These are phyloP conservation scores for Sclerotiophoma versabilis DNA, from an alignment of 2,329 filamentous ascomycete species.

Conservation along the genomic window DNA sequence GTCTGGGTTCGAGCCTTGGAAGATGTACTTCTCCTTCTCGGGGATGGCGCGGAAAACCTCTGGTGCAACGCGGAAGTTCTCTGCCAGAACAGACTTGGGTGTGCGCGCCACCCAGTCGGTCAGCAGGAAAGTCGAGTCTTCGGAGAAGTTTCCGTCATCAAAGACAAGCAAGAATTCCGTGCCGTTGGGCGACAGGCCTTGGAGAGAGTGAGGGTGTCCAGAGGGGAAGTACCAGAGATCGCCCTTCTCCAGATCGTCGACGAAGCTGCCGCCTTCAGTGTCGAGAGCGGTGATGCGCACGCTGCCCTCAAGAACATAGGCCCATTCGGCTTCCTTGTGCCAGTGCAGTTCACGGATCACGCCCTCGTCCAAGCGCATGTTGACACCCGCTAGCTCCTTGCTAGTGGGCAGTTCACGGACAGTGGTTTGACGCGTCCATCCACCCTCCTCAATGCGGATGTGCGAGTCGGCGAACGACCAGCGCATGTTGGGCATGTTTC, in stretches of 20 bases:
- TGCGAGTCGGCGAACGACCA: slow-evolving; percentile 64
- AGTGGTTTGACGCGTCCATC: slow-evolving; percentile 79
- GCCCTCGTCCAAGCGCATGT: slow-evolving; percentile 77
- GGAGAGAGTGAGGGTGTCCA: slow-evolving; percentile 78
- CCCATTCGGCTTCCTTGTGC: slow-evolving; percentile 84
- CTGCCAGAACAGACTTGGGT: slow-evolving; percentile 72
- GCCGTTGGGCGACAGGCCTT: slow-evolving; percentile 72
- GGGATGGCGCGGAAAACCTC: slow-evolving; percentile 75
- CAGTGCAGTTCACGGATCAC: slow-evolving; percentile 81
- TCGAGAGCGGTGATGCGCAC: slow-evolving; percentile 77
- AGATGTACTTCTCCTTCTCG: slow-evolving; percentile 75
- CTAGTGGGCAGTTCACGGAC: slow-evolving; percentile 69
- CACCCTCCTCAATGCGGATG: slow-evolving; percentile 68
- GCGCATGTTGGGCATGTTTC: slow-evolving; percentile 73
- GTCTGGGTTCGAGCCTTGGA: slow-evolving; percentile 71
- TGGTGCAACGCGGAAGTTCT: slow-evolving; percentile 77
- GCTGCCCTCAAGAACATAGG: slow-evolving; percentile 73
- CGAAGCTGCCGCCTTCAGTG: slow-evolving; percentile 76
- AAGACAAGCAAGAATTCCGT: slow-evolving; percentile 71
- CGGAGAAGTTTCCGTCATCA: slow-evolving; percentile 65
- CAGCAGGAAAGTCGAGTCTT: slow-evolving; percentile 74
- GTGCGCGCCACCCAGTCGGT: slow-evolving; percentile 79
- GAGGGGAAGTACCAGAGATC: slow-evolving; percentile 85
- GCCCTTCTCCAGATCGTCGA: slow-evolving; percentile 77
- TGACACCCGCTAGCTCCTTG: slow-evolving; percentile 76